Percentiles rank a stretch among this genome's conserved stretches.
phyloP scores from a whole-genome alignment of 2,329 filamentous ascomycete genomes.

The Aaosphaeria pasadenensis region DNA sequence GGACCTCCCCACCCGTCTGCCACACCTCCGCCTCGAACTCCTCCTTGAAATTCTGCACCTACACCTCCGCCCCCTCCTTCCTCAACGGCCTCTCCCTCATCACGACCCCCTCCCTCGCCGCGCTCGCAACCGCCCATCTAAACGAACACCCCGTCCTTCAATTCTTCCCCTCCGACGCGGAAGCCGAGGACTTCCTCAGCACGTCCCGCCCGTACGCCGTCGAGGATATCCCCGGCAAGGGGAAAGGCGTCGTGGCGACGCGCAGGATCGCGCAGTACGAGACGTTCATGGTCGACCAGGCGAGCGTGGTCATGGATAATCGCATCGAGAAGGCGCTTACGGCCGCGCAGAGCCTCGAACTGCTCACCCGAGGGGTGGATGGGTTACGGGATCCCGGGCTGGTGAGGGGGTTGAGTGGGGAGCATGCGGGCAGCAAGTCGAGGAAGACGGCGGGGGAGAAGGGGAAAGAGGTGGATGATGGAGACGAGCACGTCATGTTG shows the following conservation, averaged over 20 bases:
- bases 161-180: conserved; percentile 7
- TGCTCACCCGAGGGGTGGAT: conserved; percentile 12
- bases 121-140: conserved; percentile 3
- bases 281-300: conserved; percentile 24
- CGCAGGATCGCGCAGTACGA: conserved; percentile 14
- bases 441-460: background rate
- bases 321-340: conserved; percentile 4
- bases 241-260: conserved; percentile 17
- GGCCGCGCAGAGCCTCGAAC: background rate
- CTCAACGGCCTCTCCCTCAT: conserved; percentile 13
- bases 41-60: conserved; percentile 16
- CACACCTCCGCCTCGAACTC: conserved; percentile 4
- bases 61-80: conserved; percentile 13
- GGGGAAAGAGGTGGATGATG: background rate
- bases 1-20: conserved; percentile 17
- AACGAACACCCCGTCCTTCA: conserved; percentile 12
- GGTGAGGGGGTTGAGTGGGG: conserved; percentile 13
- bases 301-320: conserved; percentile 13
- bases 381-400: conserved; percentile 7
- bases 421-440: conserved; percentile 1
- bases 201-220: conserved; percentile 11
- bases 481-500: conserved; percentile 18
- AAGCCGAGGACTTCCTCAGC: conserved; percentile 5
- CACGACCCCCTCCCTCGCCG: conserved; percentile 8
- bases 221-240: conserved; percentile 14